phyloP scores from a whole-genome alignment of 805 yeast species.

The Zygosaccharomyces siamensis region DNA sequence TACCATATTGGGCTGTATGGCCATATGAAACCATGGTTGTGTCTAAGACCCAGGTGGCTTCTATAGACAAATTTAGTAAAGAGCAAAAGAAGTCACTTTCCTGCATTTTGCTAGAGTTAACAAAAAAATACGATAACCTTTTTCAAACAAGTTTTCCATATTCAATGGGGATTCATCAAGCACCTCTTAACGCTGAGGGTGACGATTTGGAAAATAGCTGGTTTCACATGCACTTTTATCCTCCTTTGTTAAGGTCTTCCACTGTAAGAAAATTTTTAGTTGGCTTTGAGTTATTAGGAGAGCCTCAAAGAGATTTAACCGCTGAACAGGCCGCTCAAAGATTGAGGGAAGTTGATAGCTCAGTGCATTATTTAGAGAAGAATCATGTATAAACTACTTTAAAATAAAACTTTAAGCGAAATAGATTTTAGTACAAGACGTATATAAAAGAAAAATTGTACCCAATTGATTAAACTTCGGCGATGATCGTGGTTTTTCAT shows the following conservation, averaged over 20 bases:
- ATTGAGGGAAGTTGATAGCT: slow-evolving; percentile 42
- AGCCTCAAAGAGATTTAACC: slow-evolving; percentile 49
- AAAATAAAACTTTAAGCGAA: too few species aligned
- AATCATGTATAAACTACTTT: slow-evolving; percentile 24
- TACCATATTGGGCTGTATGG: slow-evolving; percentile 82
- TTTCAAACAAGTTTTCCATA: slow-evolving; percentile 69
- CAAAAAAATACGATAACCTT: slow-evolving; percentile 65
- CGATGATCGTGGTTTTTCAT: too few species aligned
- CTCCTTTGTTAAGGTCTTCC: slow-evolving; percentile 70
- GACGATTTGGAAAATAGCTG: slow-evolving; percentile 45
- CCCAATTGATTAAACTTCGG: too few species aligned
- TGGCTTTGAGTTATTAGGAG: slow-evolving; percentile 65
- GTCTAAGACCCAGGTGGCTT: slow-evolving; percentile 49
- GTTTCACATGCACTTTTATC: slow-evolving; percentile 75
- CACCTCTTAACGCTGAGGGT: slow-evolving; percentile 48
- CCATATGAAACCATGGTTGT: slow-evolving; percentile 69
- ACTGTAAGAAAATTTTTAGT: slow-evolving; percentile 72
- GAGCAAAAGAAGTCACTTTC: slow-evolving; percentile 54
- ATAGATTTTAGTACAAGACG: too few species aligned
- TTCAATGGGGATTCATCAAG: slow-evolving; percentile 79
- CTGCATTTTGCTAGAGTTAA: slow-evolving; percentile 44
- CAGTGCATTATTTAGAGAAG: slow-evolving; percentile 40
- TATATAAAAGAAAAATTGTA: too few species aligned
- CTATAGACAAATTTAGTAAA: slow-evolving; percentile 44
- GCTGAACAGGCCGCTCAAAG: slow-evolving; percentile 35